Base-by-base conservation (phyloP, 768 basidiomycete species). In the Russula lepida region DNA sequence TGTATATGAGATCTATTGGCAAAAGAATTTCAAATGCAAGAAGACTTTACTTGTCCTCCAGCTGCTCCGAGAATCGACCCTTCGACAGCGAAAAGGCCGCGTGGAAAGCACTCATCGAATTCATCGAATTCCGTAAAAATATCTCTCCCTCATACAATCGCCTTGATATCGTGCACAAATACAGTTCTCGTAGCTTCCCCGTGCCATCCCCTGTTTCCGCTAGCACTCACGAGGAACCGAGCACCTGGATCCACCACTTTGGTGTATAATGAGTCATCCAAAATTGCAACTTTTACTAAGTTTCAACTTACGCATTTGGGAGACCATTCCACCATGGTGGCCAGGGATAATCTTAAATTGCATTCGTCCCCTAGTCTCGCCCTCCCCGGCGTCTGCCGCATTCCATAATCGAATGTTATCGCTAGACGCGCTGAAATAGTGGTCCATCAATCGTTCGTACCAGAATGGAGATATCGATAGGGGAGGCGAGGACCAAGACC, bases 361-460 rank as follows among this genome's bases (percentile, higher is more conserved):
- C 19, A 88, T 85, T 8, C 86, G 84, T 57, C 83, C 82, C 52
- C 71, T 79, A 19, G 78, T 77, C 64, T 93, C 91, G 13, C 76
- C 71, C 68, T 88, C 86, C 39, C 80, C 82, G 28, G 84, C 84
- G 59, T 92, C 89, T 13, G 85, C 82, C 13, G 89, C 88, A 67
- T 98, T 93, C 95, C 95, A 98, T 41, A 98, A 73, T 13, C 95
- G 82, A 64, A 98, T 82, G 69, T 95, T 95, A 75, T 98, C 95
- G 53, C 86, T 80, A 9, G 93, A 95, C 11, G 92, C 95, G 66
- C 91, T 95, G 68, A 35, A 57, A 58, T 46, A 54, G 37, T 52
- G 54, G 52, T n/a, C 56, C 61, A 33, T 54, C 51, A 66, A 44
- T 58, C 35, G 9, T 43, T 11, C 23, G 35, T 23, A 32, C 27